Evolutionary conservation across 2,329 filamentous ascomycete genomes (phyloP).

Genomic region (Fusarium anguioides): DNA sequence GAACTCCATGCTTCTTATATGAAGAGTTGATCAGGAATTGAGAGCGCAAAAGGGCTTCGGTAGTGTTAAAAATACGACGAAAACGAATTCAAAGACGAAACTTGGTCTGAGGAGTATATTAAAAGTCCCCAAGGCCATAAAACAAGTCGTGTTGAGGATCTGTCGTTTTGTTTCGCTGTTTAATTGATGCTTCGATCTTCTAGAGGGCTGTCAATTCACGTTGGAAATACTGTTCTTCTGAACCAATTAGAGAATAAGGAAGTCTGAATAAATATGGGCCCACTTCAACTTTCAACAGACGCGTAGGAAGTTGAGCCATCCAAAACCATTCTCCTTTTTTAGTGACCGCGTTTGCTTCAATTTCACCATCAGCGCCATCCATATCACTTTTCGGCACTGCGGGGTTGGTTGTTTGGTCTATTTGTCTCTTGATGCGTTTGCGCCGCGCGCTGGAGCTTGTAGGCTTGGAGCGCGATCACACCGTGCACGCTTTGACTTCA

Average conservation of each 20-base stretch:
- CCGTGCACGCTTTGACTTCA: conserved; percentile 42
- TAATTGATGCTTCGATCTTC: conserved; percentile 26
- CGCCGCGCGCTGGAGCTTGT: conserved; percentile 16
- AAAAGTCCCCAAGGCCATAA: neutral
- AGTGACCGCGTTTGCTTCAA: conserved; percentile 18
- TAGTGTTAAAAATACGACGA: conserved; percentile 14
- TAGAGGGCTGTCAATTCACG: conserved; percentile 7
- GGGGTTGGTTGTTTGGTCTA: conserved; percentile 14
- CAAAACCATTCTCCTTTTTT: conserved; percentile 25
- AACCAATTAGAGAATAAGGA: conserved; percentile 27
- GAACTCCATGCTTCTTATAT: conserved; percentile 13
- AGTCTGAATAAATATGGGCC: conserved; percentile 13
- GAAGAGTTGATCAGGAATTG: conserved; percentile 34
- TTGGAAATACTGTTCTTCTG: conserved; percentile 3
- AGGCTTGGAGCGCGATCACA: conserved; percentile 35
- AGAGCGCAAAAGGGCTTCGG: neutral
- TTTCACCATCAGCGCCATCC: conserved; percentile 16
- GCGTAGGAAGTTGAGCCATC: conserved; percentile 31
- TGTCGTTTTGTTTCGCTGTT: conserved; percentile 16
- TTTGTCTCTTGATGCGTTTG: conserved; percentile 24
- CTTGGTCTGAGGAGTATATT: neutral
- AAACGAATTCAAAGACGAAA: conserved; percentile 6
- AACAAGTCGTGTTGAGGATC: conserved; percentile 14
- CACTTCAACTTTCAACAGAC: conserved; percentile 35
- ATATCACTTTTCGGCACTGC: conserved; percentile 1